Evolutionary conservation across 2,329 filamentous ascomycete genomes (phyloP), one percentile per base, ranked within the genome.

Genomic region (Thelonectria blattea): DNA sequence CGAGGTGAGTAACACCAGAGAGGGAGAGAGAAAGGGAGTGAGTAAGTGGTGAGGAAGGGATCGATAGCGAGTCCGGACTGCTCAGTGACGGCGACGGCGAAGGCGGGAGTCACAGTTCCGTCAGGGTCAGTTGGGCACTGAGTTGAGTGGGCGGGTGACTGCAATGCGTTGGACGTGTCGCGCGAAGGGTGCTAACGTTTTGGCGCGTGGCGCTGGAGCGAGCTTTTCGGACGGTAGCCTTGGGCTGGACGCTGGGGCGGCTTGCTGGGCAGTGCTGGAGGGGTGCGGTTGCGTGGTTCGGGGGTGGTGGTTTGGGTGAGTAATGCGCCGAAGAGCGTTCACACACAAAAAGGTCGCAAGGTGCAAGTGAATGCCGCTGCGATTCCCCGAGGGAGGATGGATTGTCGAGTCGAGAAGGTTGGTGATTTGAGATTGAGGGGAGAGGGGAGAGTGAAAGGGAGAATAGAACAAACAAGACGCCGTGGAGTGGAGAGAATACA

Each of bases 351-450:
- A 64, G 60, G 69, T 75, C 78, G 77, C 77, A 81, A 77, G 80
- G 79, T 77, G 76, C 80, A 82, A 82, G 76, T 79, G 72, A 81
- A 82, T 82, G 80, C 77, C 79, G 79, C 79, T 78, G 78, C 76
- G 74, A 73, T 70, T 68, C 68, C 57, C 42, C 22, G 6, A 24
- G 52, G 37, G 64, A 22, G 55, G 58, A 58, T 43, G 63, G 47
- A n/a, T 48, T 55, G 52, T 43, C 41, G 17, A 17, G 41, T 27
- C 22, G 45, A 27, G 20, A 27, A 32, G 50, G 18, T 32, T n/a
- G 45, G 30, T 8, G 27, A 22, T 30, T 30, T n/a, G 45, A 47
- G 22, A 47, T 47, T 47, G 45, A 47, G 56, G 53, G 61, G 52
- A 60, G 56, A 52, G 64, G 58, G 61, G 60, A 50, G 45, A 47